Base-by-base conservation (phyloP, 2,329 filamentous ascomycete species). In the Fusarium torreyae region DNA sequence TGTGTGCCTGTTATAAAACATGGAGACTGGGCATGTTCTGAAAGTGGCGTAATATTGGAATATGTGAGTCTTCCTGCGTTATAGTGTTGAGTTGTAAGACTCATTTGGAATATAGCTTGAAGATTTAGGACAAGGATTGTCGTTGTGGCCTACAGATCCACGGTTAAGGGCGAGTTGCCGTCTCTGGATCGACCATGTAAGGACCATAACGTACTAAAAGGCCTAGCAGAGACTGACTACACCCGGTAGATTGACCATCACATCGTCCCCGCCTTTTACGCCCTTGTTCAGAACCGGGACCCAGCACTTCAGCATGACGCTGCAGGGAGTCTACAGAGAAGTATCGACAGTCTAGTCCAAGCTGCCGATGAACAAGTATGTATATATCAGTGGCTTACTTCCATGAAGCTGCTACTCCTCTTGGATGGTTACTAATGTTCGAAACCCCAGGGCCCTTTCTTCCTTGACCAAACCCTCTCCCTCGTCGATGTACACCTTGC, bases 21-120 rank as follows among this genome's bases (percentile, higher is more conserved):
- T 77, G 92, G 91, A 13, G 88, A 93, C 66, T 97, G 93, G 92
- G 89, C 90, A 1, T 94, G 91, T 73, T 91, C 94, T 74, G 94
- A 97, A 76, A 95, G 92, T 73, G 88, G 88, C 2, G 91, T 97
- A 5, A 86, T 97, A 72, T 86, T 97, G 77, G 94, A 97, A 90
- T 97, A 97, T 79, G 90, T 92, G 81, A 70, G 86, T 77, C 22
- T 14, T 28, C 11, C 15, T 14, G 7, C 13, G 7, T 11, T 2
- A 14, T 34, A 22, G 22, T n/a, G 11, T 39, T 28, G 31, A 26
- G 22, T 26, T 46, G 13, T 40, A 50, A 34, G 20, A 46, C 52
- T 57, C 20, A 67, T n/a, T 17, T 36, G 14, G 26, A 11, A 10
- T 13, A 6, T n/a, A 77, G 88, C 86, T 96, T 36, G 94, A 97